Evolutionary conservation across 1,284 basidiomycete species (phyloP).

Genomic region (Rhodofomes roseus): DNA sequence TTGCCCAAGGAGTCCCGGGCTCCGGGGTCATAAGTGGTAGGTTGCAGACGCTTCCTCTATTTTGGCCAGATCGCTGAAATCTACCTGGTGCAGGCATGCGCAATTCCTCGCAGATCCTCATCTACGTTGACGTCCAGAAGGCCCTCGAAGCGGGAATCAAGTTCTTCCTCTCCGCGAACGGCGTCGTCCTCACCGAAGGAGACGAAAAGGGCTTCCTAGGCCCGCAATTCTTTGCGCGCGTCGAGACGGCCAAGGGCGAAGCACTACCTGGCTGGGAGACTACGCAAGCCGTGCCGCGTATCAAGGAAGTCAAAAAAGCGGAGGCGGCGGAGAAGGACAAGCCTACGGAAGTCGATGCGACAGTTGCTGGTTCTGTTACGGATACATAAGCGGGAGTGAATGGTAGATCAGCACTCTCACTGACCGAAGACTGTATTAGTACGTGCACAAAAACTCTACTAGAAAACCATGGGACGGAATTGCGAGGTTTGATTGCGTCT

Average conservation of each 20-base stretch:
- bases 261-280: conserved; percentile 34
- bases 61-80: not conserved
- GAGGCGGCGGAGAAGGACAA: not conserved
- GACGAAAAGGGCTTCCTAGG: conserved; percentile 52
- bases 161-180: conserved; percentile 78
- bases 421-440: no score
- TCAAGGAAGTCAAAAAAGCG: not conserved
- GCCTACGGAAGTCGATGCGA: not conserved
- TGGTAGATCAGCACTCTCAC: not conserved
- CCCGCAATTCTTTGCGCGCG: conserved; percentile 59
- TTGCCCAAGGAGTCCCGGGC: conserved; percentile 70
- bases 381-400: not conserved
- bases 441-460: no score
- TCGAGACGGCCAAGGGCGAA: conserved; percentile 39
- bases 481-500: no score
- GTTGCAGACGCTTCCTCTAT: conserved; percentile 15
- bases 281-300: not conserved
- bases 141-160: conserved; percentile 70
- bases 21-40: conserved; percentile 71
- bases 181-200: conserved; percentile 81
- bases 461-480: no score
- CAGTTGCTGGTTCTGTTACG: not conserved
- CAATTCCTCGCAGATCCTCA: conserved; percentile 63
- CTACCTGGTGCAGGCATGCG: conserved; percentile 63
- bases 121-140: conserved; percentile 71